Base-by-base conservation (phyloP, 2,329 filamentous ascomycete species). In the Aspergillus eucalypticola region DNA sequence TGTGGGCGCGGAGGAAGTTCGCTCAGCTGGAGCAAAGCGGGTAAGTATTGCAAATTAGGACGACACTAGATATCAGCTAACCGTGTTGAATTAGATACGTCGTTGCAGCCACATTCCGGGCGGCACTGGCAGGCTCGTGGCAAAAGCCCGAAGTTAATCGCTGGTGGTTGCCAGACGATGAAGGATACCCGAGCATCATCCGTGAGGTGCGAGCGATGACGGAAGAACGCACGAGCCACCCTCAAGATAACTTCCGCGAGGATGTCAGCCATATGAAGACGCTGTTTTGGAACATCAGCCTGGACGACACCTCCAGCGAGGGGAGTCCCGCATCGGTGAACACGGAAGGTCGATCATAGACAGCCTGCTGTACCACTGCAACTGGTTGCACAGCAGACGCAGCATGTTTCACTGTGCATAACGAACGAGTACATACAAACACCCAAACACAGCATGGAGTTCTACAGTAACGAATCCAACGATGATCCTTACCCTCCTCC, bases 121-220 rank as follows among this genome's bases (percentile, higher is more conserved):
- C 79, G 32, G 88, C 88, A 65, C 89, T 98, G 84, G 87, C 90
- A 32, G 84, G 90, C 50, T 75, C 91, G 23, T 96, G 95, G 82
- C 81, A 84, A 61, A 85, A 91, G 46, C 83, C 86, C 13, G 86
- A 88, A 19, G 86, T 92, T 56, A 85, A 86, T 48, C 83, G 88
- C 59, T 97, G 92, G 91, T 99, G 95, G 95, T 84, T 97, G 2
- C 91, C 92, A 2, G 85, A 95, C 73, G 86, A 91, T 63, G 90
- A 94, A 78, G 87, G 86, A 1, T 90, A 90, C 68, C 88, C 86
- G 10, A 84, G 86, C 0, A 85, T 96, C 44, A 82, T 97, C 56
- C 88, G 88, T 54, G 89, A 85, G 56, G 88, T 96, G 62, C 89
- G 93, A 19, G 84, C 86, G 44, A 93, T 96, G 76, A 91, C 92